These are phyloP conservation scores for Sicyos edulis DNA, from an alignment of 306 rosid species.

Conservation along the genomic window DNA sequence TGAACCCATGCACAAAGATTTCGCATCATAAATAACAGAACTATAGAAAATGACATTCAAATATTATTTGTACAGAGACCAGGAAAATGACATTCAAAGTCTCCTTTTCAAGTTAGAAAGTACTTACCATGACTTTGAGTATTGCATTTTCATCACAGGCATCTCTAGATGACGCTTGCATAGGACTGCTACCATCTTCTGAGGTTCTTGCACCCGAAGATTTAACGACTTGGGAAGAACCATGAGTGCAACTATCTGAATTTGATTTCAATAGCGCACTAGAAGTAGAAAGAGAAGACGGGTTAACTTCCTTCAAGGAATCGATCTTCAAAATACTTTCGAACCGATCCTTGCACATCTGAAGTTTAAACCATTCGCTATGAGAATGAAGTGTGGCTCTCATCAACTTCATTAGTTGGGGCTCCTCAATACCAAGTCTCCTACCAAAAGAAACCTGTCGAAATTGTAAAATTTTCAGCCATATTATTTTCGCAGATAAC, in stretches of 20 bases:
- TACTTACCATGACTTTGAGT: constrained; percentile 85
- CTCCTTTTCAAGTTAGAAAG: neutral
- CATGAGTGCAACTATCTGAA: constrained; percentile 71
- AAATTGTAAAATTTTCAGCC: neutral
- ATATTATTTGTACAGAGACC: neutral
- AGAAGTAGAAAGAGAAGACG: constrained; percentile 46
- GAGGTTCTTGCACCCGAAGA: constrained; percentile 62
- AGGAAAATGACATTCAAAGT: neutral
- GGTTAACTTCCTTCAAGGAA: constrained; percentile 69
- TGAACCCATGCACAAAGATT: constrained; percentile 31
- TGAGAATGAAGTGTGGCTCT: constrained; percentile 72
- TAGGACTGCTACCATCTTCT: constrained; percentile 86
- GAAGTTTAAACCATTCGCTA: constrained; percentile 95
- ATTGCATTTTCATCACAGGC: constrained; percentile 77
- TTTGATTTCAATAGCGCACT: constrained; percentile 46
- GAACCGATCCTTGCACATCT: constrained; percentile 93
- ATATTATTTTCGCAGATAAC: neutral
- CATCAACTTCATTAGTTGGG: constrained; percentile 93
- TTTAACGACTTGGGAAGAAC: constrained; percentile 77
- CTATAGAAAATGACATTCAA: neutral
- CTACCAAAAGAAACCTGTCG: constrained; percentile 77
- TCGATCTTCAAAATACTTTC: constrained; percentile 77
- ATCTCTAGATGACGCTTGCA: constrained; percentile 73
- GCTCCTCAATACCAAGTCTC: constrained; percentile 91
- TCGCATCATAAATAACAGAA: neutral